These are phyloP conservation scores for Ophiostoma tasmaniense DNA, from an alignment of 2,329 filamentous ascomycete genomes.

Conservation along the genomic window DNA sequence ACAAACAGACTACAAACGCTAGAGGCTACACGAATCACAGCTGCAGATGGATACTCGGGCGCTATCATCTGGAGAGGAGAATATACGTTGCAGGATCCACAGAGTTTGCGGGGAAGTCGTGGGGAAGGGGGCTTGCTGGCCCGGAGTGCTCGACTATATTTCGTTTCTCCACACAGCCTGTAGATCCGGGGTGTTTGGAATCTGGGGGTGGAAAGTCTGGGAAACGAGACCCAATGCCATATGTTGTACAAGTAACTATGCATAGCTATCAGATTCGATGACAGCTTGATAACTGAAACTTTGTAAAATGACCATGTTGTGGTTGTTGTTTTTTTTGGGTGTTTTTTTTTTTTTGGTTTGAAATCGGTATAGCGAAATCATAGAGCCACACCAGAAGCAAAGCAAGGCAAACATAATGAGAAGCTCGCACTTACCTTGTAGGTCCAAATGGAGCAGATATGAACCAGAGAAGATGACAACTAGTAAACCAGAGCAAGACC, in stretches of 20 bases:
- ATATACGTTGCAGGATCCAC: slow-evolving; percentile 1
- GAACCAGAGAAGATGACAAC: no score
- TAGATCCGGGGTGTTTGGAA: slow-evolving; percentile 6
- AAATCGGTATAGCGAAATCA: no score
- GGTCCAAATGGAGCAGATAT: not conserved
- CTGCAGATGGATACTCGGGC: not conserved
- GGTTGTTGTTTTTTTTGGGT: no score
- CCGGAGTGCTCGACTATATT: not conserved
- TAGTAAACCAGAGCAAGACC: not conserved
- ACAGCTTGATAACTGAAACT: not conserved
- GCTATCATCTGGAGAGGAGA: not conserved
- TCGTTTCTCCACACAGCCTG: not conserved
- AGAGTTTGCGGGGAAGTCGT: slow-evolving; percentile 8
- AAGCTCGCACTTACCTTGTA: not conserved
- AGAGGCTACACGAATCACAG: not conserved
- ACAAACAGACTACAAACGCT: not conserved
- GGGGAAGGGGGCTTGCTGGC: not conserved
- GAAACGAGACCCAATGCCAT: not conserved
- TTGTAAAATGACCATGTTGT: not conserved
- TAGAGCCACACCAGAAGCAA: not conserved
- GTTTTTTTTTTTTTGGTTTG: no score
- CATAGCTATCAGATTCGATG: not conserved
- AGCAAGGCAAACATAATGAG: not conserved
- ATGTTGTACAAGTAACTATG: not conserved
- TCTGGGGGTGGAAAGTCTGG: slow-evolving; percentile 3